Evolutionary conservation across 2,329 filamentous ascomycete species (phyloP), one percentile per base, ranked within the genome.

Genomic region (Cordyceps cateniannulata): DNA sequence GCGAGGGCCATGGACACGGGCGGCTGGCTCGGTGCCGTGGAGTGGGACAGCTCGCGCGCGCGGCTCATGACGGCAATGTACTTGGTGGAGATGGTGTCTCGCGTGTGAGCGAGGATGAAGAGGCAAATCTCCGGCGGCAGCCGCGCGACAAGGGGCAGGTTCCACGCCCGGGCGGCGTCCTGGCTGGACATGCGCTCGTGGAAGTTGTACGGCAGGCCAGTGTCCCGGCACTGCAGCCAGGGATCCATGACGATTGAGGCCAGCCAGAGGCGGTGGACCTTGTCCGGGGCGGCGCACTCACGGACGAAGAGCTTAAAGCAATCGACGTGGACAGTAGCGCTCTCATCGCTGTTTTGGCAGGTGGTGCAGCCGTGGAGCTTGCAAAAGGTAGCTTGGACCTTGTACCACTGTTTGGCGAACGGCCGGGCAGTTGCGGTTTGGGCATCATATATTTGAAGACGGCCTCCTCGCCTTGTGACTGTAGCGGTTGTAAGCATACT

Each of bases 11-110:
- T 12, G 47, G 35, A 29, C 7, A 59, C 35, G 18, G 45, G 47
- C 10, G 56, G 45, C 24, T 59, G 56, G 20, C 32, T 27, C 10
- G 56, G 56, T 18, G 47, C 27, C 22, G 56, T 29, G 6, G 56
- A 10, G 3, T 49, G 8, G 32, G 54, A 49, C 6, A 60, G 48
- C 57, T 52, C 48, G 1, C 40, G 14, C 10, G 49, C 49, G 10
- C 57, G 57, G 20, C 50, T 50, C n/a, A 60, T 40, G 57, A 60
- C 57, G 27, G 57, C 57, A 38, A 60, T 52, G 50, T 53, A 60
- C 24, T 40, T 50, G 20, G 48, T 38, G 20, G 32, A 47, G 48
- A 60, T 25, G 40, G 8, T 27, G 2, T 47, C n/a, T 2, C 57
- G n/a, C n/a, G 40, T 40, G 14, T 60, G 20, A 18, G 35, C 49